Evolutionary conservation across 176 grass and related monocot species (phyloP), one percentile per base, ranked within the genome.

Genomic region (Zea luxurians): DNA sequence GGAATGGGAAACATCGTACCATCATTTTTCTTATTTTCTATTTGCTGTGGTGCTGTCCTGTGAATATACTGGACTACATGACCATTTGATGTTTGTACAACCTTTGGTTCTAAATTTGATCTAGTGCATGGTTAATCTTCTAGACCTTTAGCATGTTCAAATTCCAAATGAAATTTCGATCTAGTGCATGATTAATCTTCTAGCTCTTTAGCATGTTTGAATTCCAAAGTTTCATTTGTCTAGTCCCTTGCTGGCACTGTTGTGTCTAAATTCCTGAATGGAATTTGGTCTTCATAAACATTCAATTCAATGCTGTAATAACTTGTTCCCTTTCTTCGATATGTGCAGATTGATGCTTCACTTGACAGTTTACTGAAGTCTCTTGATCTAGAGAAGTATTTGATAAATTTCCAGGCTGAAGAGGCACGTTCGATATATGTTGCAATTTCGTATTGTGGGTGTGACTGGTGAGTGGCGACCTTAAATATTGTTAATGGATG

Each of bases 361-460:
- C 88, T 93, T 41, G 88, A 84, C 13, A 70, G 68, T 75, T 90
- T 93, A 38, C 72, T 93, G 76, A 80, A 81, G 36, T 93, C 80
- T 48, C 86, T 93, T 50, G 91, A 87, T 67, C 80, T 93, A 45
- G 70, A 90, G 82, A 90, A 93, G 68, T 93, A 93, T 69, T 61
- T 70, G 21, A 75, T 68, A 75, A 90, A 84, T 81, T 93, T 93
- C 61, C 72, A 84, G 71, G 83, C 88, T 78, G 88, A 93, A 83
- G 91, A 93, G 91, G 91, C 82, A 85, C 35, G 78, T 79, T 70
- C 67, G 7, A 48, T 79, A 65, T 70, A 74, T 70, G 38, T 79
- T 49, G 2, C 34, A 42, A 48, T 66, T 71, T 63, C 10, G 34
- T 54, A 53, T 77, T 15, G 1, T 80, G 7, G 49, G 61, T 84